Evolutionary conservation across 2,329 filamentous ascomycete genomes (phyloP), one percentile per base, ranked within the genome.

Genomic region (Xylariales sp.): DNA sequence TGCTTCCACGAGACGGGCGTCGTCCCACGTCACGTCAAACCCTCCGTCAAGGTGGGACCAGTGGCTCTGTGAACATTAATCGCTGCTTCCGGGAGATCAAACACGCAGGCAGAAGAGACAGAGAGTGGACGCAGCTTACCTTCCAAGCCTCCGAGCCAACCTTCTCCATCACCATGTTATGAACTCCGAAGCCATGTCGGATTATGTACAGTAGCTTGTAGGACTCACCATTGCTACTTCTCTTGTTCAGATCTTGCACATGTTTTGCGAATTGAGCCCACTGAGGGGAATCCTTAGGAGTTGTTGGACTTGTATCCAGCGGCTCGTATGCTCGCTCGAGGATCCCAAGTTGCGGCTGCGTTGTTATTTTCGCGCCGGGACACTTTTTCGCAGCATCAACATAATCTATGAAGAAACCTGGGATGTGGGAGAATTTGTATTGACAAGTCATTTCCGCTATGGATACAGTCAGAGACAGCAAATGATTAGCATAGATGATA

Each of bases 151-250:
- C 18, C 21, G 40, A 11, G 10, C 42, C 38, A 3, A 48, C 40
- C 14, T 44, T 37, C 8, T 45, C 42, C 48, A 50, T 50, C 29
- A 45, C 36, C 11, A 46, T 35, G 19, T 50, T 50, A 22, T 50
- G 48, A 15, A 45, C 25, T 1, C 48, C 39, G 35, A 20, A 20
- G 15, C 46, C 48, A 25, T 50, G 48, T 3, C 48, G 46, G 22
- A 48, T 45, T 5, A 50, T 14, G 14, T 41, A 48, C 4, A 50
- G 16, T 7, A 50, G n/a, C 33, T 50, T 50, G 24, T 46, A 48
- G 2, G 35, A 48, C 21, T 28, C 40, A 9, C 35, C 47, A 9
- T 44, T 34, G 4, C 31, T 16, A 19, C 16, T 24, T 12, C 14
- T 11, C 12, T 31, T 9, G 4, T 47, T 49, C 7, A 49, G 35